Evolutionary conservation across 208 protist species (phyloP), one percentile per base, ranked within the genome.

Genomic region (Leishmania tropica): DNA sequence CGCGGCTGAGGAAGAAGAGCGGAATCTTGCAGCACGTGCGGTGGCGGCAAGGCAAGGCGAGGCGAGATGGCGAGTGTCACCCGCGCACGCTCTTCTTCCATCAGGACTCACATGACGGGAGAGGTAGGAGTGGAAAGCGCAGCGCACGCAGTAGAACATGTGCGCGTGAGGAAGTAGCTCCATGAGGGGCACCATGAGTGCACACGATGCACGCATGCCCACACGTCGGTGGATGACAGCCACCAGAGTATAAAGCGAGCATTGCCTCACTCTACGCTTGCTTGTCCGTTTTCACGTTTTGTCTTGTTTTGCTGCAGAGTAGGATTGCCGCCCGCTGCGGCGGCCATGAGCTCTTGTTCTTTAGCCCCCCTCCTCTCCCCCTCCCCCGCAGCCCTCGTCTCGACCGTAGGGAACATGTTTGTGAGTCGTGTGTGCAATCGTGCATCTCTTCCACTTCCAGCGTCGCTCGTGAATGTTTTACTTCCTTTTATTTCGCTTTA

Each of bases 31-130:
- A 74, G 45, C 70, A 24, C 58, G 58, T 68, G n/a, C 24, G 45
- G 70, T 21, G 21, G 42, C 10, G 7, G 45, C 13, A 1, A 8
- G 37, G 37, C 19, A 10, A 10, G 24, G 2, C 1, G 65, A 71
- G 6, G 15, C 17, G 31, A 48, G 40, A 45, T 31, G 40, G 2
- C 31, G 67, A n/a, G 67, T 31, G 40, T 24, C 64, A 21, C 15
- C 67, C 21, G 17, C 70, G 28, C 42, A 53, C 45, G 45, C 28
- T 74, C 70, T 54, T 28, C 21, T 13, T 51, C 60, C 54, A 67
- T 45, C 15, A 75, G 54, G 19, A 62, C 31, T 37, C 21, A 81
- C 74, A 85, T 78, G 40, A 82, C 15, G 28, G 28, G 8, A 8
- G 24, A 17, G 70, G 15, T 3, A 51, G 11, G 28, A 35, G 28